Conservation (phyloP, 225 moss, liverwort and hornwort genomes). For the Bryoerythrophyllum caledonicum region DNA sequence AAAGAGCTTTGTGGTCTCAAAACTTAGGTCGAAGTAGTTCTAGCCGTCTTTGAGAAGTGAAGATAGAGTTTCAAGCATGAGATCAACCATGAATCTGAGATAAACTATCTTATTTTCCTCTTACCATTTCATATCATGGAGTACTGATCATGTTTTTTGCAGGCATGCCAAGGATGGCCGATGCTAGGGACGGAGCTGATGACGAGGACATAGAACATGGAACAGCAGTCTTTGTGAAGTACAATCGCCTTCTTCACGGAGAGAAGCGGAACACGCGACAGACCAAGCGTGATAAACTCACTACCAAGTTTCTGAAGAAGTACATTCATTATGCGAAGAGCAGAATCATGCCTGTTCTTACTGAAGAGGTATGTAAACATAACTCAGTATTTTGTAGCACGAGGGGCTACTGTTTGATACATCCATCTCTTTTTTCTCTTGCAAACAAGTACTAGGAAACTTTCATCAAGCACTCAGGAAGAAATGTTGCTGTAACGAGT, state of each 20-base stretch:
- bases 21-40: too few species aligned
- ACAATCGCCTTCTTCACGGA: conserved; percentile 75
- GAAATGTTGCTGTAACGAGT: neutral
- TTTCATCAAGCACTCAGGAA: neutral
- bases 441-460: neutral
- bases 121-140: neutral
- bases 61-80: too few species aligned
- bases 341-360: conserved; percentile 67
- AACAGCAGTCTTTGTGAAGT: conserved; percentile 74
- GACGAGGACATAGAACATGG: conserved; percentile 57
- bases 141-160: neutral
- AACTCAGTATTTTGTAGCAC: neutral
- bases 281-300: conserved; percentile 58
- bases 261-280: conserved; percentile 60
- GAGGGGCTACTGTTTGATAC: neutral
- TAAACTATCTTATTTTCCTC: neutral
- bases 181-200: conserved; percentile 31
- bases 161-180: conserved; percentile 51
- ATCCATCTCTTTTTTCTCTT: neutral
- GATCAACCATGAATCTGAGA: too few species aligned
- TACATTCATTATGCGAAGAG: conserved; percentile 80
- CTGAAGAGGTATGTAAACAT: conserved; percentile 54
- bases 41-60: too few species aligned
- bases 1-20: too few species aligned
- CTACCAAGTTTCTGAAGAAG: conserved; percentile 72